Base-by-base conservation (phyloP, 257 asterid species). In the Penstemon davidsonii region DNA sequence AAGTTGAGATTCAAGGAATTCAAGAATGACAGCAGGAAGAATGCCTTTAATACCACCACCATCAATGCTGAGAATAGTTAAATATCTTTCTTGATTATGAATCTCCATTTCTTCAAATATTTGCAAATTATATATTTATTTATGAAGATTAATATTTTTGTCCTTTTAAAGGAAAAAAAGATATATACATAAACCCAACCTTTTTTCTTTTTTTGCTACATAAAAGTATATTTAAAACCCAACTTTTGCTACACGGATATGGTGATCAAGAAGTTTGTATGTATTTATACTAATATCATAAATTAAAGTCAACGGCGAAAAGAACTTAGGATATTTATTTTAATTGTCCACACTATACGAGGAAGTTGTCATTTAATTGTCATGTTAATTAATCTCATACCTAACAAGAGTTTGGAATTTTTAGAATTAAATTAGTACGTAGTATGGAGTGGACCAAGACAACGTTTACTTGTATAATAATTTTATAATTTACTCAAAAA, bases 51-150 rank as follows among this genome's bases (percentile, higher is more conserved):
- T 62, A 13, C 91, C 91, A 52, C 95, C 91, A 5, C 91, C 91
- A 45, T 87, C 95, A n/a, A 87, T 83, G 82, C 91, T 87, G 12
- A 87, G 85, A 7, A 85, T 75, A 6, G 91, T 87, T 67, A 87
- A 56, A 58, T 15, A 55, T 1, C 81, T 60, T 3, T 78, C 72
- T 43, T 47, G 62, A 7, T 54, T 40, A n/a, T 82, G 87, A 2
- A 82, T 44, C 55, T 66, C 79, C 84, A 75, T 76, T 58, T n/a
- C 3, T 7, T 46, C 8, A 4, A 46, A 46, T 46, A 6, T 46
- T 8, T 46, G 51, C 7, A 46, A 46, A 8, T 8, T 46, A 8
- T 25, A 2, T 25, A 1, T 25, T 0, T 25, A 25, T 25, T 25
- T 25, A 25, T 25, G 1, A 25, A 25, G 33, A 25, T 25, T 25